Evolutionary conservation across 768 basidiomycete species (phyloP), one percentile per base, ranked within the genome.

Genomic region (Mycena crocata): DNA sequence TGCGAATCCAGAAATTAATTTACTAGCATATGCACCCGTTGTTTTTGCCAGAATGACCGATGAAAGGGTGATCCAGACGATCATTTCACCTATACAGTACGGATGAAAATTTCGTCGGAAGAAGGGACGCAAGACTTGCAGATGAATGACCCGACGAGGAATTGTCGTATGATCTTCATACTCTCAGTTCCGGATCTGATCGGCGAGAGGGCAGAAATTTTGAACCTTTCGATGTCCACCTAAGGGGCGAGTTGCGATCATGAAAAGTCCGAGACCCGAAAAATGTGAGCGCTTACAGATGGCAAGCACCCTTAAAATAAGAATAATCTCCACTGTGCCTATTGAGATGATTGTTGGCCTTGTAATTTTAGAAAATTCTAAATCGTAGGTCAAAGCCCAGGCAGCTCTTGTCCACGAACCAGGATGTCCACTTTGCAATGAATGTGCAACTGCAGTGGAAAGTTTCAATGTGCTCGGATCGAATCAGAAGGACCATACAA

Each of bases 251-350:
- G 28, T 21, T 5, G 23, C 34, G 15, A 26, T 61, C 23, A 66
- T 26, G 19, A 28, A 40, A n/a, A 42, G 17, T 19, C 12, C 28
- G 8, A 13, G 35, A 59, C 30, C 3, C 14, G 39, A 21, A 34
- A 57, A 31, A 49, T 32, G 8, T 14, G 23, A 19, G 34, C 12
- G 63, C 75, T 62, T 44, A 76, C 75, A 76, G 31, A 76, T 66
- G 21, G 71, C 72, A 9, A 64, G 34, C 17, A 72, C 68, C 24
- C 75, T 68, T n/a, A 76, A 45, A 28, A 76, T 61, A 12, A 76
- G 71, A 32, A 76, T 75, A 17, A 70, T 35, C 35, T 76, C 75
- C 1, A 75, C 72, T 6, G 73, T 70, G 31, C 50, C 68, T 15
- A 76, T 32, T 2, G 74, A 64, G 7, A 74, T 13, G 1, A 76